Conservation (phyloP, 192 early-diverging fungal species). For the Coemansia sp. region DNA sequence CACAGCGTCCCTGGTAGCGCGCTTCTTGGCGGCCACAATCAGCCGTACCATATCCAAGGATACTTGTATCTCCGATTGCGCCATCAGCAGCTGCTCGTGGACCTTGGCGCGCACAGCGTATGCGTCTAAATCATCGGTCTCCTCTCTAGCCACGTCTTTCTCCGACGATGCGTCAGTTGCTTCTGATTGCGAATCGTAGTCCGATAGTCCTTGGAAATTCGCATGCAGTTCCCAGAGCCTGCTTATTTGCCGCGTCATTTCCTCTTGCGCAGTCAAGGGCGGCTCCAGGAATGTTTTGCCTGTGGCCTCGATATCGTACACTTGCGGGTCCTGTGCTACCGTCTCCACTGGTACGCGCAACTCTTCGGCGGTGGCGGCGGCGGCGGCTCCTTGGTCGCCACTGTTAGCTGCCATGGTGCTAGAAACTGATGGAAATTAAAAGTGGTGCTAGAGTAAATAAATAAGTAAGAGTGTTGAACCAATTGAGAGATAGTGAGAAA, state of each 20-base stretch:
- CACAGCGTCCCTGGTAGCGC: conserved; percentile 12
- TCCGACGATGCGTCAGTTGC: background rate
- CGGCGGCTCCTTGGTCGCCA: background rate
- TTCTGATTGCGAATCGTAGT: conserved; percentile 11
- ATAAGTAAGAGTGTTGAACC: too few relatives aligned
- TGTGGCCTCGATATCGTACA: conserved; percentile 24
- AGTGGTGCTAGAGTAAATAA: too few relatives aligned
- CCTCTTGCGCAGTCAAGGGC: conserved; percentile 22
- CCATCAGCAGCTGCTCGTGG: conserved; percentile 36
- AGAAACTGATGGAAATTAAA: too few relatives aligned
- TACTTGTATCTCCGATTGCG: conserved; percentile 50
- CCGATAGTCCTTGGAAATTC: conserved; percentile 35
- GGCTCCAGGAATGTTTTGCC: conserved; percentile 24
- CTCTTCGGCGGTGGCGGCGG: too few relatives aligned
- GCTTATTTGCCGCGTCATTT: conserved; percentile 39
- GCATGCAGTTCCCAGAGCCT: conserved; percentile 44
- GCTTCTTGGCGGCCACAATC: conserved; percentile 40
- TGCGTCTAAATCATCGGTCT: conserved; percentile 26
- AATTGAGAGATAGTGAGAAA: too few relatives aligned
- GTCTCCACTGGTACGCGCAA: conserved; percentile 33
- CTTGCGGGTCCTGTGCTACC: conserved; percentile 6
- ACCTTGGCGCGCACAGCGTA: conserved; percentile 35
- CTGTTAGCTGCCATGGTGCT: background rate
- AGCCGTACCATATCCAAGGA: conserved; percentile 48
- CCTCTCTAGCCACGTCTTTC: background rate